Evolutionary conservation across 192 early-diverging fungal genomes (phyloP), one percentile per base, ranked within the genome.

Genomic region (Linnemannia exigua): DNA sequence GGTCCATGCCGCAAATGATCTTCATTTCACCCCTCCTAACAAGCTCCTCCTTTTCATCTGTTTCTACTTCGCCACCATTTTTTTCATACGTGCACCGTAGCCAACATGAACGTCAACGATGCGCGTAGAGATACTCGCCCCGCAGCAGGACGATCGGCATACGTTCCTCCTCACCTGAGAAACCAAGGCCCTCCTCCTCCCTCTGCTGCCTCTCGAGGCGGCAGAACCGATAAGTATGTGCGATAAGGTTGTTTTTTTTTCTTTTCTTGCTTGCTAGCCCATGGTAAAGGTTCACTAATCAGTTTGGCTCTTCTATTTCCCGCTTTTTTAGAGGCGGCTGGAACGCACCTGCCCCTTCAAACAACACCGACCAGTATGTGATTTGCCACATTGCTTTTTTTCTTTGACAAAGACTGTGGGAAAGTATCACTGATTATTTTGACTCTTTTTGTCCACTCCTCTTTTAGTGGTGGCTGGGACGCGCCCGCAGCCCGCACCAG

Each of bases 131-230:
- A 51, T 37, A 37, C 51, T 46, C 81, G 74, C 11, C 74, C 81
- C 47, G 41, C 81, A 16, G 48, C 50, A 17, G 71, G 68, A 61
- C 75, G 81, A 33, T 50, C 70, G 41, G 52, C 76, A 1, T 84
- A 84, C 75, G 77, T 84, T 14, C 82, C 82, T 28, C 82, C 82
- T 14, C 82, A 84, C 54, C n/a, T 84, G 66, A 78, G 82, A 38
- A 84, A 75, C 73, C 76, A 84, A 36, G 71, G 70, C 5, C 58
- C 76, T 50, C 58, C 69, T 38, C 74, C 33, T 25, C 33, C 72
- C 2, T 1, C 74, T 31, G 20, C 31, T 11, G 58, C 58, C 58
- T 31, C 58, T 37, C 58, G 47, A 20, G 47, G 76, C 22, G 71
- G 28, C 5, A 47, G 8, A 37, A 70, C 33, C 22, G 82, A 84